phyloP scores from a whole-genome alignment of 1,284 basidiomycete species.

The Xerocomus amazonicus region DNA sequence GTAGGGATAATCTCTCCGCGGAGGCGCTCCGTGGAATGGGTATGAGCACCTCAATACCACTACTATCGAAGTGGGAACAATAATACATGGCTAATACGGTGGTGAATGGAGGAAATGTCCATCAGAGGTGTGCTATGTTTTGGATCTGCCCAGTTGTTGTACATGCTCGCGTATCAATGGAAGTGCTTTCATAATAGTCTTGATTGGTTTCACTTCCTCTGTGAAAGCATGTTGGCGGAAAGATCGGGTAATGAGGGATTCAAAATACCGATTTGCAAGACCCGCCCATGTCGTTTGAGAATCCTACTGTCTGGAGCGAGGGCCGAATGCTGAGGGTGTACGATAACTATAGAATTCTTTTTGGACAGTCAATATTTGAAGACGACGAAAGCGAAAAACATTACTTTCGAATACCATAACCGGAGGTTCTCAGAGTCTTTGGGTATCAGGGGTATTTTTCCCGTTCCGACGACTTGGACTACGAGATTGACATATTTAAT shows the following conservation, averaged over 20 bases:
- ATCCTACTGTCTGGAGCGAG: constrained; percentile 48
- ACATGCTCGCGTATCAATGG: constrained; percentile 59
- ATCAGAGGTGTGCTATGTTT: constrained; percentile 11
- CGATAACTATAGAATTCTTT: constrained; percentile 64
- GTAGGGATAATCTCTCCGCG: constrained; percentile 45
- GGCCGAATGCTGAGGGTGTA: constrained; percentile 55
- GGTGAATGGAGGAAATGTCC: constrained; percentile 1
- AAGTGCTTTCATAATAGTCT: constrained; percentile 57
- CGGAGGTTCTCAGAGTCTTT: constrained; percentile 49
- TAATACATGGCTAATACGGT: constrained; percentile 9
- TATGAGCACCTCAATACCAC: constrained; percentile 16
- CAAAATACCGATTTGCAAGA: constrained; percentile 53
- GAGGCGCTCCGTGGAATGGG: constrained; percentile 29
- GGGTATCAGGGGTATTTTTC: constrained; percentile 53
- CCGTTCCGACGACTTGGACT: constrained; percentile 73
- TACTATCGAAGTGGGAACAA: constrained; percentile 2
- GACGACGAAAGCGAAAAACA: background rate
- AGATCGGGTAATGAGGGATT: background rate
- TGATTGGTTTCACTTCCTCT: constrained; percentile 63
- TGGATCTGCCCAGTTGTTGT: constrained; percentile 22
- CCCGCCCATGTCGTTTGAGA: constrained; percentile 56
- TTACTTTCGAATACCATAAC: constrained; percentile 64
- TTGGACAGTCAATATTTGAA: constrained; percentile 1
- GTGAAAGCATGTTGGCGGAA: constrained; percentile 3
- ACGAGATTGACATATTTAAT: constrained; percentile 65